These are phyloP conservation scores for Bertia moriformis DNA, from an alignment of 2,329 filamentous ascomycete genomes.

Conservation along the genomic window DNA sequence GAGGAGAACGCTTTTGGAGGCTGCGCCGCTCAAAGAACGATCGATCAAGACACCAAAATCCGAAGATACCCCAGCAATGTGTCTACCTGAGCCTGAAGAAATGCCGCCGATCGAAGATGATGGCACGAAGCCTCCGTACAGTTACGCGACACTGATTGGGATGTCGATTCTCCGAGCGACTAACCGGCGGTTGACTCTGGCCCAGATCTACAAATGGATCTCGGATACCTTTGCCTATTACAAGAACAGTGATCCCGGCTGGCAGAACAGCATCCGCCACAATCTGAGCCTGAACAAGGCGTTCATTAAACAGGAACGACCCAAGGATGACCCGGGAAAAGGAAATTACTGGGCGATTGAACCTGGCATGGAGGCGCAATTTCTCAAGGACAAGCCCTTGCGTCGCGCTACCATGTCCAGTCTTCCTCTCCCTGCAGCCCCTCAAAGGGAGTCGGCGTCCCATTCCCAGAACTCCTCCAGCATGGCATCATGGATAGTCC, in stretches of 20 bases:
- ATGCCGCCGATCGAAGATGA: conserved; percentile 75
- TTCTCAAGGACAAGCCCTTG: conserved; percentile 71
- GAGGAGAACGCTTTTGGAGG: conserved; percentile 57
- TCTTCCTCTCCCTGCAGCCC: conserved; percentile 15
- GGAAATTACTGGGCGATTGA: conserved; percentile 95
- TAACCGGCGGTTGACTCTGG: conserved; percentile 68
- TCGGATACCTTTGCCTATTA: conserved; percentile 90
- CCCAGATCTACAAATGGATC: conserved; percentile 99
- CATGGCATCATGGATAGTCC: not conserved
- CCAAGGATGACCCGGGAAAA: conserved; percentile 94
- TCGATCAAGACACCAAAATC: conserved; percentile 53
- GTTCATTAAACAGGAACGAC: conserved; percentile 86
- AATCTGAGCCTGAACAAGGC: conserved; percentile 95
- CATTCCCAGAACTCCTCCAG: not conserved
- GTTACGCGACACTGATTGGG: conserved; percentile 87
- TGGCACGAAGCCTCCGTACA: conserved; percentile 76
- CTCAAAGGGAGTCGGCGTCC: not conserved
- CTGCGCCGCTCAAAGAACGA: conserved; percentile 58
- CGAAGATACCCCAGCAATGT: conserved; percentile 26
- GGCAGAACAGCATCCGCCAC: conserved; percentile 98
- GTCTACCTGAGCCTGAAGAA: conserved; percentile 59
- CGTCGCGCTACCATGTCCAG: conserved; percentile 38
- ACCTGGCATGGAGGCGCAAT: conserved; percentile 74
- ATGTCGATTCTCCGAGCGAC: conserved; percentile 90
- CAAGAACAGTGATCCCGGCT: conserved; percentile 68